Evolutionary conservation across 805 yeast species (phyloP).

Genomic region (Millerozyma miso): DNA sequence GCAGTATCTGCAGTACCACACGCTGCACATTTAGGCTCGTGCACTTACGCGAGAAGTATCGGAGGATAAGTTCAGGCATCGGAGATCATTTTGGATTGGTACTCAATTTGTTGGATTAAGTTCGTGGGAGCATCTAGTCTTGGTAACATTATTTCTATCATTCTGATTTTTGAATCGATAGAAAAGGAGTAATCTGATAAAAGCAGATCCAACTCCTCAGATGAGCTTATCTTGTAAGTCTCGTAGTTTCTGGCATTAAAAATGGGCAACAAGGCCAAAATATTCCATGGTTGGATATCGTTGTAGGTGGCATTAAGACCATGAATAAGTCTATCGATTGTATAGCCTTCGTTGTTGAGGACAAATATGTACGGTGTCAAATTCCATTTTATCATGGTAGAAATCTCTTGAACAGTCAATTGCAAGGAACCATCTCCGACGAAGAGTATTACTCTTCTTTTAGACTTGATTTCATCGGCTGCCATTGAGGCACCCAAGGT

Average conservation of each 20-base stretch:
- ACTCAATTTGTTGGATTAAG: conserved; percentile 27
- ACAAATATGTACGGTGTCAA: conserved; percentile 61
- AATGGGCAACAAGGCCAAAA: conserved; percentile 46
- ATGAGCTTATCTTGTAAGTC: conserved; percentile 44
- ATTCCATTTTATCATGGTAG: conserved; percentile 61
- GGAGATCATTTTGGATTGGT: conserved; percentile 1
- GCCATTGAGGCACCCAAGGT: conserved; percentile 62
- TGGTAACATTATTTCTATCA: conserved; percentile 60
- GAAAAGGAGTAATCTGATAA: conserved; percentile 43
- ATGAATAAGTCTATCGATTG: conserved; percentile 67
- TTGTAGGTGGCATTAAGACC: conserved; percentile 60
- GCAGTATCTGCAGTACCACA: too few relatives aligned
- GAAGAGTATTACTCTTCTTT: conserved; percentile 56
- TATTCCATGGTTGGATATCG: conserved; percentile 62
- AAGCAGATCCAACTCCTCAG: conserved; percentile 50
- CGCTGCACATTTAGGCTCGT: background rate
- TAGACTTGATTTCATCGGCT: conserved; percentile 52
- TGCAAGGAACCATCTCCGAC: conserved; percentile 72
- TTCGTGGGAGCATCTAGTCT: conserved; percentile 63
- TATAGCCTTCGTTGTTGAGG: conserved; percentile 65
- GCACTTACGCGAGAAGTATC: background rate
- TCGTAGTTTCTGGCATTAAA: conserved; percentile 57
- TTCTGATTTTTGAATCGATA: conserved; percentile 51
- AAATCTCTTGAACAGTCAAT: conserved; percentile 65
- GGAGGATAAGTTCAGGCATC: background rate